phyloP scores from a whole-genome alignment of 768 basidiomycete genomes.

The Rhizopogon sp. region DNA sequence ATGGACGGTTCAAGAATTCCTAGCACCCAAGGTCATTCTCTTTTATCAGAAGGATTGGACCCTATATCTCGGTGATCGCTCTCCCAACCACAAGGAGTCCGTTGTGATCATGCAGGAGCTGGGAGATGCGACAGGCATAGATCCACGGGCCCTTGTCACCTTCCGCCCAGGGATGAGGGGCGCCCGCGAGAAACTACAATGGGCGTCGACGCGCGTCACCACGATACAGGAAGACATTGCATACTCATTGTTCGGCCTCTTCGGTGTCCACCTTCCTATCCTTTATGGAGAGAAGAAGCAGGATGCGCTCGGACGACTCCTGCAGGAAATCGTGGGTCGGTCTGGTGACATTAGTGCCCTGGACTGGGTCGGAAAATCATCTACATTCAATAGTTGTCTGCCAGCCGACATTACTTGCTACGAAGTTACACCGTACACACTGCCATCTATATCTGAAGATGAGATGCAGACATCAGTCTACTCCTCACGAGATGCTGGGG shows the following conservation, averaged over 20 bases:
- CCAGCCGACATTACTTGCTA: neutral
- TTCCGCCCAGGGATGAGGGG: neutral
- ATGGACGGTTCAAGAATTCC: conserved; percentile 23
- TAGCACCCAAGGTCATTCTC: conserved; percentile 22
- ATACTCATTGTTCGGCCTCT: conserved; percentile 8
- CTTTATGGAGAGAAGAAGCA: conserved; percentile 6
- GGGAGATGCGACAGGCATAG: neutral
- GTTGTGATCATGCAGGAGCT: neutral
- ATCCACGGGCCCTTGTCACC: neutral
- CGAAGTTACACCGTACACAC: too few species aligned
- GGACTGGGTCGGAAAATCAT: neutral
- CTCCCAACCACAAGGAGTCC: neutral
- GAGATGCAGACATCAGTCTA: neutral
- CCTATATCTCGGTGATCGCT: neutral
- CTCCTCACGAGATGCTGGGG: neutral
- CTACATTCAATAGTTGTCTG: neutral
- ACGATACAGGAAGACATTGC: conserved; percentile 9
- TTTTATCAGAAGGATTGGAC: conserved; percentile 22
- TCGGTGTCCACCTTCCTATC: conserved; percentile 5
- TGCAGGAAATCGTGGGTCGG: neutral
- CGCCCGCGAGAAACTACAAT: neutral
- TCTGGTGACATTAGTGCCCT: neutral
- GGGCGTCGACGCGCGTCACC: conserved; percentile 10
- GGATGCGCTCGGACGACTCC: neutral
- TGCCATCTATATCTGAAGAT: neutral